Evolutionary conservation across 2,329 filamentous ascomycete genomes (phyloP).

Genomic region (Cryoendolithus antarcticus): DNA sequence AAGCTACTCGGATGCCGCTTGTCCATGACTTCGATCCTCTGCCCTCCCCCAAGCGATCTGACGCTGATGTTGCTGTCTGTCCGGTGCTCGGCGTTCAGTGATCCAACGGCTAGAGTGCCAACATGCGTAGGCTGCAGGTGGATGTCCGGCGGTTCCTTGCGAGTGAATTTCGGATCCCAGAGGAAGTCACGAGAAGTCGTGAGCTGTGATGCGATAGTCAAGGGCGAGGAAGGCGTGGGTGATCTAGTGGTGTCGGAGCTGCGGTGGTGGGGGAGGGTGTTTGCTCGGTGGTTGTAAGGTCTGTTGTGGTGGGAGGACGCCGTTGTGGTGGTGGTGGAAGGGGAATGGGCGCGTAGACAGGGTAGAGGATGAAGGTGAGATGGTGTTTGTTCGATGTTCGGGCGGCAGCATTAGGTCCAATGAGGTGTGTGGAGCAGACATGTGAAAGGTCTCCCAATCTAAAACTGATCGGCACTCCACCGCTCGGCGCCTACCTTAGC

Average conservation of each 20-base stretch:
- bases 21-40: conserved; percentile 54
- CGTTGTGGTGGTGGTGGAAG: conserved; percentile 1
- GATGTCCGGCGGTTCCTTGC: conserved; percentile 31
- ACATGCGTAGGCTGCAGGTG: conserved; percentile 36
- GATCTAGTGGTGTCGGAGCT: conserved; percentile 7
- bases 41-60: conserved; percentile 33
- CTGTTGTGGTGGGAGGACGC: not conserved
- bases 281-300: not conserved
- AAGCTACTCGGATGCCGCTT: conserved; percentile 93
- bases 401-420: too few relatives aligned
- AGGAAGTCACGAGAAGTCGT: conserved; percentile 38
- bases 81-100: conserved; percentile 22
- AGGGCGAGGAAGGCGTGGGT: conserved; percentile 14
- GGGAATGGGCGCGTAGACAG: not conserved
- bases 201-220: conserved; percentile 33
- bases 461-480: too few relatives aligned
- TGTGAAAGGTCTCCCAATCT: too few relatives aligned
- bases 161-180: conserved; percentile 37
- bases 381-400: too few relatives aligned
- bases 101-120: conserved; percentile 31
- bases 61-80: conserved; percentile 41
- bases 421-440: too few relatives aligned
- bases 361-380: too few relatives aligned
- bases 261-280: not conserved
- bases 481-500: too few relatives aligned